Evolutionary conservation across 2,329 filamentous ascomycete species (phyloP), one percentile per base, ranked within the genome.

Genomic region (Keithomyces neogunnii): DNA sequence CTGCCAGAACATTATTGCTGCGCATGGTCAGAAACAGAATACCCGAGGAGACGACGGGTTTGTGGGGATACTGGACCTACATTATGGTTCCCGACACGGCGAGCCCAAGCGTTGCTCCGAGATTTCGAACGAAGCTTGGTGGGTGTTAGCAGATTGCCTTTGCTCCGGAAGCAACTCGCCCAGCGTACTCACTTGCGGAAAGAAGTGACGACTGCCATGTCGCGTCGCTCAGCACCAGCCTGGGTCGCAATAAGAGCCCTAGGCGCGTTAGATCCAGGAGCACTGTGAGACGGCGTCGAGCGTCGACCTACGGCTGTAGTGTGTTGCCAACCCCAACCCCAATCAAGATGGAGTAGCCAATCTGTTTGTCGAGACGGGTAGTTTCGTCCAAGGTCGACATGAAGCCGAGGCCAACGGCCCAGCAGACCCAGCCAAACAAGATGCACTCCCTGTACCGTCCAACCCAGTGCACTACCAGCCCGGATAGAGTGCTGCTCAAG

Each of bases 371-470:
- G 0, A 80, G 53, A 0, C 73, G 69, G 0, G 76, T 73, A 0
- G 61, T 62, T 51, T 73, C 64, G 52, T 77, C 69, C 0, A 79
- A 63, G 0, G 76, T 79, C 0, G 75, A 77, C 65, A 78, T 74
- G 0, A 79, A 64, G 1, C 76, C 76, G 3, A 78, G 69, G 0
- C 75, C 76, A 26, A 76, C 59, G 3, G 75, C 73, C 76, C 76
- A 79, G 51, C 71, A 66, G 0, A 71, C 54, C 75, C 74, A 79
- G 0, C 76, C 76, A 36, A 78, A 69, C 3, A 81, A 66, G 45
- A 82, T 78, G 43, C 70, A 74, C 56, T 79, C 76, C 40, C 75
- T 66, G 49, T 79, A 80, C 8, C 76, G 69, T 2, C 76, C 76
- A 3, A 73, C 53, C 73, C 74, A 76, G 51, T 76, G 72, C 0